These are phyloP conservation scores for Sporisorium sorghi DNA, from an alignment of 1,284 basidiomycete species.

Conservation along the genomic window DNA sequence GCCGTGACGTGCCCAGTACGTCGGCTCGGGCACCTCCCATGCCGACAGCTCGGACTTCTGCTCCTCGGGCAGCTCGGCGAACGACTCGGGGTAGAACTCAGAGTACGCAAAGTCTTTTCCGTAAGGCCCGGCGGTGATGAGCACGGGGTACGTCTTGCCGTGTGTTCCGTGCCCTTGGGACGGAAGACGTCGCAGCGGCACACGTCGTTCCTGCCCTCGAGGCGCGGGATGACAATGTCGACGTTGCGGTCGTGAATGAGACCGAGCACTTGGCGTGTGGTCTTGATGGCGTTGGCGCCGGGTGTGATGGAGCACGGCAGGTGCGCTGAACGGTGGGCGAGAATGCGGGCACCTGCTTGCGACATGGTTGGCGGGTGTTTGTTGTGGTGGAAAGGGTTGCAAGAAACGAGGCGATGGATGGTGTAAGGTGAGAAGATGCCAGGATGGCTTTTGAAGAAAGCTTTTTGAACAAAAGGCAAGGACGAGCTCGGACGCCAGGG, in stretches of 20 bases:
- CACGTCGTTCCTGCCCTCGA: conserved; percentile 55
- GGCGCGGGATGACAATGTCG: conserved; percentile 67
- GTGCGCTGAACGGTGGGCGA: conserved; percentile 18
- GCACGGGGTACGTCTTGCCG: conserved; percentile 55
- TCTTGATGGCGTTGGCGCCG: conserved; percentile 30
- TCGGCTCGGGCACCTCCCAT: conserved; percentile 68
- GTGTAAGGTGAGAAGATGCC: too few relatives aligned
- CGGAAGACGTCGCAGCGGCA: conserved; percentile 65
- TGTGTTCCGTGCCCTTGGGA: conserved; percentile 43
- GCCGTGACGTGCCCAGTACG: conserved; percentile 67
- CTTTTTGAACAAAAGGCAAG: background rate
- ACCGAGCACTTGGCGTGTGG: conserved; percentile 12
- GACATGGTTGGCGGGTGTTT: conserved; percentile 3
- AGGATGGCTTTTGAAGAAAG: background rate
- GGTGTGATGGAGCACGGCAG: conserved; percentile 20
- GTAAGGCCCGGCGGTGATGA: conserved; percentile 67
- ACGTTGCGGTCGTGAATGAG: conserved; percentile 60
- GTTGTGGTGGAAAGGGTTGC: background rate
- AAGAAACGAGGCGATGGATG: background rate
- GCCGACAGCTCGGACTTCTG: conserved; percentile 64
- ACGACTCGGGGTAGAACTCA: conserved; percentile 61
- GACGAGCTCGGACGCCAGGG: too few relatives aligned
- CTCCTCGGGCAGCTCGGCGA: conserved; percentile 61
- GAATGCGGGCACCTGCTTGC: conserved; percentile 19
- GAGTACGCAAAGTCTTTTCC: conserved; percentile 67